phyloP scores from a whole-genome alignment of 140 eudicot species.

The Cichorium intybus region DNA sequence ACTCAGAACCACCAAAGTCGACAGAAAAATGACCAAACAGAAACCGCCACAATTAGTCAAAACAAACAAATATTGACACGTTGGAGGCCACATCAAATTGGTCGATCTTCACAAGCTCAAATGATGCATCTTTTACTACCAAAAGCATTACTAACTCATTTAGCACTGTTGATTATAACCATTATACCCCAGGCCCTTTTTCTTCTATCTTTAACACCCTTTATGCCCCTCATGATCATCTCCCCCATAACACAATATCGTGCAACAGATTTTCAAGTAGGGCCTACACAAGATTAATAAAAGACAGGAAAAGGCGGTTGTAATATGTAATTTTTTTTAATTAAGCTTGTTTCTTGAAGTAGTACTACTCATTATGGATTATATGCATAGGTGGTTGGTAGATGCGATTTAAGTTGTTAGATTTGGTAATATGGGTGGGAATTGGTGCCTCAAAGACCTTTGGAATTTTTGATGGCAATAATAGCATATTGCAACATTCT shows the following conservation, averaged over 20 bases:
- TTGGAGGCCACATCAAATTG: conserved; percentile 78
- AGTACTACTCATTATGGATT: conserved; percentile 11
- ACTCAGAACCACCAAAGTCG: conserved; percentile 44
- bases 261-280: conserved; percentile 49
- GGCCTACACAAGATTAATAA: conserved; percentile 41
- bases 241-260: conserved; percentile 36
- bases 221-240: conserved; percentile 35
- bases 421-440: conserved; percentile 29
- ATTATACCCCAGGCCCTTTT: conserved; percentile 42
- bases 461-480: too few species aligned
- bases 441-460: conserved; percentile 46
- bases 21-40: conserved; percentile 9
- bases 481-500: too few species aligned
- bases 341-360: conserved; percentile 28
- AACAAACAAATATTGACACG: conserved; percentile 39
- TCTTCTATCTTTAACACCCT: conserved; percentile 48
- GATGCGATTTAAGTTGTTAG: conserved; percentile 20
- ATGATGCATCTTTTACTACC: conserved; percentile 85
- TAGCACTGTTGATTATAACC: conserved; percentile 60
- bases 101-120: conserved; percentile 85
- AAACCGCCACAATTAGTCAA: conserved; percentile 1
- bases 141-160: conserved; percentile 88
- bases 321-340: conserved; percentile 30
- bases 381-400: conserved; percentile 36
- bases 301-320: background rate